Base-by-base conservation (phyloP, 768 basidiomycete species). In the Tricholoma matsutake region DNA sequence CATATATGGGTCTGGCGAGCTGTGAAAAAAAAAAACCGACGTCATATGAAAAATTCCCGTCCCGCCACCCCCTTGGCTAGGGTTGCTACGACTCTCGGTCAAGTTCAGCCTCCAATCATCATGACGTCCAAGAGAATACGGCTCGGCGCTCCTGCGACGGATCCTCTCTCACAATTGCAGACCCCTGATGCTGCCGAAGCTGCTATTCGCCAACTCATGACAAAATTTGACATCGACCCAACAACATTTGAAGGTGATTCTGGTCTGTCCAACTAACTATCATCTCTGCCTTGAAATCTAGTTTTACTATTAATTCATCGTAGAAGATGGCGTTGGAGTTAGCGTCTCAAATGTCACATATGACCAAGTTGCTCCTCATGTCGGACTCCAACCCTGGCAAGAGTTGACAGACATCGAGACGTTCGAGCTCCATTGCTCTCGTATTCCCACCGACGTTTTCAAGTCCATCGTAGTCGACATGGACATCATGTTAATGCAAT, bases 361-460 rank as follows among this genome's bases (percentile, higher is more conserved):
- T 65, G 52, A 32, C 31, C 34, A 63, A 20, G 62, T 59, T 25
- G 65, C 67, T 59, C 60, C 61, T 53, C 39, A 53, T 47, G 65
- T 70, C 28, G 63, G 63, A 59, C 67, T 69, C 55, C 31, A 56
- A 35, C 64, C 63, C 28, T 4, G 0, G 13, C 22, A 58, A n/a
- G 25, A 56, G 34, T 61, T 66, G 54, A n/a, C n/a, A 1, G 67
- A 67, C 57, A 63, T 63, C 60, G 45, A 51, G 57, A 67, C 61
- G 7, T 68, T 69, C 56, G 61, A 68, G 52, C 52, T 69, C 58
- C 57, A 65, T 54, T 64, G 64, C 47, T 65, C 69, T 66, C 64
- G 69, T 34, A 67, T 70, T 65, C 67, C 67, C 56, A 68, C 65
- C 20, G 18, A 54, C 41, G 5, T 70, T 59, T 70, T 68, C 61